phyloP scores from a whole-genome alignment of 257 asterid genomes.

The Linaria vulgaris region DNA sequence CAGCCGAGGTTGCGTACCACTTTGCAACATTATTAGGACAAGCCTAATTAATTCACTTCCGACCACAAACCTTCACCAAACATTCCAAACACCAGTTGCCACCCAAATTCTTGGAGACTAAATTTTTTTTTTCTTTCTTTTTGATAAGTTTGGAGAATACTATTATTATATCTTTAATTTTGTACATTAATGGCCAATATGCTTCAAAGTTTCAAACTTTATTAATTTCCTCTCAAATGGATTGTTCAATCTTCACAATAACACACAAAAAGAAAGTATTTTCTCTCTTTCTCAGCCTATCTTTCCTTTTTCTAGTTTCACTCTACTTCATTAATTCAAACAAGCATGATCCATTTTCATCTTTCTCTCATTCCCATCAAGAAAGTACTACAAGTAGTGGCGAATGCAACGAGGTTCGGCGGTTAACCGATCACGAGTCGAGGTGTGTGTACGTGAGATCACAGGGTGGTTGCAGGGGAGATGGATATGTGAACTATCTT shows the following conservation, averaged over 20 bases:
- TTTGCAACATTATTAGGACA: conserved; percentile 17
- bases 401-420: conserved; percentile 36
- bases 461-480: conserved; percentile 36
- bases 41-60: conserved; percentile 34
- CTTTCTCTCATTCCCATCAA: not conserved
- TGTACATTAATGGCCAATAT: conserved; percentile 6
- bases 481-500: conserved; percentile 64
- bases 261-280: conserved; percentile 24
- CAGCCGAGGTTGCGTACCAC: not conserved
- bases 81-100: conserved; percentile 43
- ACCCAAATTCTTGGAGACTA: conserved; percentile 21
- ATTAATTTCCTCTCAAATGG: conserved; percentile 34
- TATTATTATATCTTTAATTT: no score
- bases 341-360: not conserved
- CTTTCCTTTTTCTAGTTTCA: conserved; percentile 42
- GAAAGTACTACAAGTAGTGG: not conserved
- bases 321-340: conserved; percentile 31
- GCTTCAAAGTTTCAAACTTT: not conserved
- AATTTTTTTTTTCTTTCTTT: no score
- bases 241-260: conserved; percentile 18
- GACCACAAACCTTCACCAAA: conserved; percentile 37
- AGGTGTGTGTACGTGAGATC: conserved; percentile 49
- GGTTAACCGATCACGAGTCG: conserved; percentile 29
- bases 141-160: no score
- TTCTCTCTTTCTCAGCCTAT: conserved; percentile 41